These are phyloP conservation scores for Sherardia arvensis DNA, from an alignment of 257 asterid genomes.

Conservation along the genomic window DNA sequence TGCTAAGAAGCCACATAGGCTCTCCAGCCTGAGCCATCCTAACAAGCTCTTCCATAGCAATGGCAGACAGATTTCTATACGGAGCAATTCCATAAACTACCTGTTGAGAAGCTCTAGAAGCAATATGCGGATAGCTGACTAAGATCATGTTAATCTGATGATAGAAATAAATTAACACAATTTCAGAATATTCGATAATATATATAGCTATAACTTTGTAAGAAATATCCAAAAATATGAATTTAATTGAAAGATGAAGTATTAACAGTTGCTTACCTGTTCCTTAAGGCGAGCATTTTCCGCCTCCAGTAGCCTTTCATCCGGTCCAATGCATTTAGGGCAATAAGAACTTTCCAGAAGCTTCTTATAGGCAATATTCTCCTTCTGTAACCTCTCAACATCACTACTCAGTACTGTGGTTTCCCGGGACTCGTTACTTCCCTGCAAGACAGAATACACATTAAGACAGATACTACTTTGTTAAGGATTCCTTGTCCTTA, in stretches of 20 bases:
- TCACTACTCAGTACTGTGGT: slow-evolving; percentile 45
- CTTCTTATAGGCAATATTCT: slow-evolving; percentile 45
- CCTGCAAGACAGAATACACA: slow-evolving; percentile 19
- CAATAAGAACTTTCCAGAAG: slow-evolving; percentile 52
- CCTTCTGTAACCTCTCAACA: slow-evolving; percentile 58
- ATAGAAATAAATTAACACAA: no score
- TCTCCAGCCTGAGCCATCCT: slow-evolving; percentile 53
- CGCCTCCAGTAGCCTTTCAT: slow-evolving; percentile 53
- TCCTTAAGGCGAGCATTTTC: slow-evolving; percentile 67
- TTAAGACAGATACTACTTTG: no score
- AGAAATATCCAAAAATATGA: no score
- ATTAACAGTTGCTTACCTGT: no score
- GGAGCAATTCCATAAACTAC: background rate
- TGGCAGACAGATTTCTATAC: background rate
- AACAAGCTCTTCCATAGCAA: slow-evolving; percentile 47
- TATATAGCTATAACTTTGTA: no score
- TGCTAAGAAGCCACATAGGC: slow-evolving; percentile 49
- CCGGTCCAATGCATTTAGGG: slow-evolving; percentile 74
- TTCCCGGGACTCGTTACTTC: slow-evolving; percentile 62
- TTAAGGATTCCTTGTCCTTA: no score
- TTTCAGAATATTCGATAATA: background rate
- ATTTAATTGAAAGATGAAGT: no score
- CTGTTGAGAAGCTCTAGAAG: background rate
- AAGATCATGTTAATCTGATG: background rate
- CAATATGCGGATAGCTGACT: background rate